A percentile compares a stretch with the other conserved stretches of the same genome.
Conservation (phyloP, 2,329 filamentous ascomycete genomes). For the Apiospora arundinis region DNA sequence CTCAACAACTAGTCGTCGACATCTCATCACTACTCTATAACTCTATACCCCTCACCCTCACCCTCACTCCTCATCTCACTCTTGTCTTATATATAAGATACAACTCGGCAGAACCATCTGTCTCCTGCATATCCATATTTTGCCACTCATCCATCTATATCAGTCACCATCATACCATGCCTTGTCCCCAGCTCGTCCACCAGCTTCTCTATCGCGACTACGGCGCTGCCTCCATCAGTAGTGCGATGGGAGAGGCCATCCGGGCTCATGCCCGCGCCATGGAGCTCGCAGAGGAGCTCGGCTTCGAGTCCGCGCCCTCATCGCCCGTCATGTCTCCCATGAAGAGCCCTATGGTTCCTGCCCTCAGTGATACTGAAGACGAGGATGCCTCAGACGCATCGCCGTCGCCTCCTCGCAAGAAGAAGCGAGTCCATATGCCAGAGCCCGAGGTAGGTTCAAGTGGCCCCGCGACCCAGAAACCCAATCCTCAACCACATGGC, state of each 20-base stretch:
- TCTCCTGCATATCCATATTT: not conserved
- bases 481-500: not conserved
- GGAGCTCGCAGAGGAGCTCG: slow-evolving; percentile 6
- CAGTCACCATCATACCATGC: not conserved
- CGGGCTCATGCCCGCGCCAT: not conserved
- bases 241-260: not conserved
- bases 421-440: slow-evolving; percentile 1
- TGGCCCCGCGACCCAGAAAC: not conserved
- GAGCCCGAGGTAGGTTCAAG: not conserved
- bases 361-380: not conserved
- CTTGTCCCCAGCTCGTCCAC: slow-evolving; percentile 6
- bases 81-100: not conserved
- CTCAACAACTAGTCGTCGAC: not conserved
- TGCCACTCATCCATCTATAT: not conserved
- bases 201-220: slow-evolving; percentile 17
- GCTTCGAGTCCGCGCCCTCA: not conserved
- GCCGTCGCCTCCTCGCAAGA: not conserved
- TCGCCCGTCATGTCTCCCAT: slow-evolving; percentile 3
- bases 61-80: not conserved
- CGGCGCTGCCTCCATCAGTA: slow-evolving; percentile 6
- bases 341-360: not conserved
- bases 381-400: not conserved
- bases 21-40: not conserved
- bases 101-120: not conserved
- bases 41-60: not conserved